These are phyloP conservation scores for Aureoboletus auriporus DNA, from an alignment of 768 basidiomycete genomes.

Conservation along the genomic window DNA sequence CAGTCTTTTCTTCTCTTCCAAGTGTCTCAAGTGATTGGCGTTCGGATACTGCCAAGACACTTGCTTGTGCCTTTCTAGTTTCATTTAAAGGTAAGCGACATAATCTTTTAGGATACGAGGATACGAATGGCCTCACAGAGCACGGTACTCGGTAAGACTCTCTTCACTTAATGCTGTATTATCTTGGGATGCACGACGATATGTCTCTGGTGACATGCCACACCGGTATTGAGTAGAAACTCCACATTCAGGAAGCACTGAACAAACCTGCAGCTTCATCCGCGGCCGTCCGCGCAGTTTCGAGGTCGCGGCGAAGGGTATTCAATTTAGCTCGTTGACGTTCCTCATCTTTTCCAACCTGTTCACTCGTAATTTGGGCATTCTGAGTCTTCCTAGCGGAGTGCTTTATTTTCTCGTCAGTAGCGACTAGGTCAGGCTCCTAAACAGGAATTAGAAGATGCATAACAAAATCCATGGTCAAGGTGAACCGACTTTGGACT, in stretches of 20 bases:
- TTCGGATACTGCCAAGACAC: constrained; percentile 77
- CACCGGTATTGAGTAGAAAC: neutral
- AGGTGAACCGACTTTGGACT: constrained; percentile 60
- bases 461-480: neutral
- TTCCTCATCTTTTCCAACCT: constrained; percentile 57
- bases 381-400: constrained; percentile 74
- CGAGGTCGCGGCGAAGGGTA: constrained; percentile 60
- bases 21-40: constrained; percentile 82
- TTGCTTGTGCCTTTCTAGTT: constrained; percentile 73
- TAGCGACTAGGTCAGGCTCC: constrained; percentile 80
- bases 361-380: constrained; percentile 57
- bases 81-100: constrained; percentile 2
- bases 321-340: constrained; percentile 51
- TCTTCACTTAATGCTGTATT: constrained; percentile 80
- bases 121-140: constrained; percentile 13
- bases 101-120: neutral
- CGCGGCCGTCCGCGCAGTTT: constrained; percentile 61
- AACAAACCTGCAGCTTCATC: constrained; percentile 72
- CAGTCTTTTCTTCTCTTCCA: constrained; percentile 77
- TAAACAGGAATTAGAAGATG: constrained; percentile 30
- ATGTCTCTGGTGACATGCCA: constrained; percentile 52
- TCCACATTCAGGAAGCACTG: neutral
- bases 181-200: constrained; percentile 64
- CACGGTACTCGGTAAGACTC: constrained; percentile 76
- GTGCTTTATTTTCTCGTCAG: constrained; percentile 88